These are phyloP conservation scores for Aspergillus ibericus DNA, from an alignment of 2,329 filamentous ascomycete genomes.

Conservation along the genomic window DNA sequence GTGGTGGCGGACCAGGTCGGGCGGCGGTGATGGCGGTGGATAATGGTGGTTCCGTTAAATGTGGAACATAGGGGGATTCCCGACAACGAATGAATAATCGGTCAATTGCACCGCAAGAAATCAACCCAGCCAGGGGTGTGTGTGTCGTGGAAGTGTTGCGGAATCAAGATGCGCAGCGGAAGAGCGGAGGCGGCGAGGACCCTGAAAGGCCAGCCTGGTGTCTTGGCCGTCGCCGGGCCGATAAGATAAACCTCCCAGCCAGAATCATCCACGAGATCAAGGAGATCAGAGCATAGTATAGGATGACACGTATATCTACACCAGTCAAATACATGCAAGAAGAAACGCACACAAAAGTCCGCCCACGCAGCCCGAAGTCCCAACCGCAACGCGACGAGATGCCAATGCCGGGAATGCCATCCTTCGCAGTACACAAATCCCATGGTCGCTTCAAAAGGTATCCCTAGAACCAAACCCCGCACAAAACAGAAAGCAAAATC, in stretches of 20 bases:
- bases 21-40: neutral
- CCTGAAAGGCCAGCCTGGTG: constrained; percentile 31
- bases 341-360: no score
- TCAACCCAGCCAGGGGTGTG: neutral
- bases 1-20: neutral
- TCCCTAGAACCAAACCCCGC: constrained; percentile 4
- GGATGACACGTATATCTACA: no score
- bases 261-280: no score
- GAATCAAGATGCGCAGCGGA: neutral
- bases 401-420: neutral
- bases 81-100: neutral
- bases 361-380: neutral
- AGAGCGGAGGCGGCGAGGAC: neutral
- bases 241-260: no score
- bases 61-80: neutral
- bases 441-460: constrained; percentile 15
- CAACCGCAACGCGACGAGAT: neutral
- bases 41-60: neutral
- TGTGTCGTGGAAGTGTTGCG: neutral
- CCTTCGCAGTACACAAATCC: constrained; percentile 20
- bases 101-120: neutral
- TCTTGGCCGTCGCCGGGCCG: constrained; percentile 24
- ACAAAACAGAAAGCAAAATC: constrained; percentile 6
- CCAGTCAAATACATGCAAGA: no score
- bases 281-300: no score